A percentile compares a stretch with the other conserved stretches of the same genome.
Conservation (phyloP, 108 stramenopile genomes). For the Schizochytrium sp. region DNA sequence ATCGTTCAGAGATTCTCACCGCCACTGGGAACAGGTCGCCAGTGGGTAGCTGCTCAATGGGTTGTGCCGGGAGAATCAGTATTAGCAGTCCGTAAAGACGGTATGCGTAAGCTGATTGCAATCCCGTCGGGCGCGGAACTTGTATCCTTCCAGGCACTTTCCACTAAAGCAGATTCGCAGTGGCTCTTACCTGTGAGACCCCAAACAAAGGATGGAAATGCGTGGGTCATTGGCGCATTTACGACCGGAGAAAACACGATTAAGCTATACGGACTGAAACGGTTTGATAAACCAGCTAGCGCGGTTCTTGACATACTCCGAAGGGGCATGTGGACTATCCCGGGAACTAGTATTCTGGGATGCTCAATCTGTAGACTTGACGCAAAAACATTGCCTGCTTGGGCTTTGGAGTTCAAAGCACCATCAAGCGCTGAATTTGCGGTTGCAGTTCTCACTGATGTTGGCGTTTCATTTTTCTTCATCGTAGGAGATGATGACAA, state of each 20-base stretch:
- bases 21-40: neutral
- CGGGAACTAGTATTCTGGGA: neutral
- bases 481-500: neutral
- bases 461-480: constrained; percentile 4
- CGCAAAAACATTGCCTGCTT: neutral
- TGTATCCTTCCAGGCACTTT: neutral
- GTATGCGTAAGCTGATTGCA: constrained; percentile 29
- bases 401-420: neutral
- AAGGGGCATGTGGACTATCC: neutral
- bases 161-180: neutral
- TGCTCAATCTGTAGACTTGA: neutral
- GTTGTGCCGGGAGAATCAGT: neutral
- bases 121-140: constrained; percentile 20
- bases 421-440: neutral
- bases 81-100: neutral
- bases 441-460: neutral
- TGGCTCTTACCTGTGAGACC: neutral
- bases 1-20: neutral
- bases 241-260: neutral
- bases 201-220: neutral
- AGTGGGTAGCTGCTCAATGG: constrained; percentile 7
- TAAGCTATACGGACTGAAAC: neutral
- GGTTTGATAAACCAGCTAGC: constrained; percentile 8
- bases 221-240: constrained; percentile 6
- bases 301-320: neutral